These are phyloP conservation scores for Zygotorulaspora sp. DNA, from an alignment of 805 yeast genomes.

Conservation along the genomic window DNA sequence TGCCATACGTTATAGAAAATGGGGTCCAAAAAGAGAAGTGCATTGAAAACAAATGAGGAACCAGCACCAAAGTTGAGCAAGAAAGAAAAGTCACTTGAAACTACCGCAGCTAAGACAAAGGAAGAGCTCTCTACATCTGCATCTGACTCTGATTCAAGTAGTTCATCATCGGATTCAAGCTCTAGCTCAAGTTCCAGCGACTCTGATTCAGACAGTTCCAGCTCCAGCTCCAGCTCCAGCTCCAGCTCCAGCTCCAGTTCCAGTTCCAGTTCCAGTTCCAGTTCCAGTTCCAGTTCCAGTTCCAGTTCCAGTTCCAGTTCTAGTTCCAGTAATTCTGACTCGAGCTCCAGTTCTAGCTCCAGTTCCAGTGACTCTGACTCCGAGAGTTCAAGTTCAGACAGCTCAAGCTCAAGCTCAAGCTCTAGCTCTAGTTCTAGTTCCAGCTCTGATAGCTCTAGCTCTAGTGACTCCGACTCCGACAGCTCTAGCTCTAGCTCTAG, in stretches of 20 bases:
- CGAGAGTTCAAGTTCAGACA: constrained; percentile 9
- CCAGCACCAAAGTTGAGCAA: constrained; percentile 31
- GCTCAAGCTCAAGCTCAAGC: constrained; percentile 18
- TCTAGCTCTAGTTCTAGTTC: constrained; percentile 14
- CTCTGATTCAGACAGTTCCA: constrained; percentile 11
- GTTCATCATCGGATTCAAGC: constrained; percentile 5
- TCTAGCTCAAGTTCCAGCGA: constrained; percentile 15
- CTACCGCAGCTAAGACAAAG: constrained; percentile 3
- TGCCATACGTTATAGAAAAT: too few species aligned
- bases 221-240: constrained; percentile 2
- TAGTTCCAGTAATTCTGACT: constrained; percentile 6
- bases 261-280: neutral
- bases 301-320: neutral
- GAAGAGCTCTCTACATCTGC: constrained; percentile 33
- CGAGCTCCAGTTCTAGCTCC: constrained; percentile 4
- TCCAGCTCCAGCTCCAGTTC: constrained; percentile 1
- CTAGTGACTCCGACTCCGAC: constrained; percentile 16
- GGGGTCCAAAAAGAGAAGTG: constrained; percentile 18
- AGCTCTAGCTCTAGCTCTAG: constrained; percentile 13
- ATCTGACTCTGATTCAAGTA: constrained; percentile 42
- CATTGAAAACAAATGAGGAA: constrained; percentile 12
- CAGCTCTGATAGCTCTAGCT: constrained; percentile 11
- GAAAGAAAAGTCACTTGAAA: constrained; percentile 22
- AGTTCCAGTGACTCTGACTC: constrained; percentile 18
- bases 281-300: constrained; percentile 3